Evolutionary conservation across 1,284 basidiomycete species (phyloP).

Genomic region (Violaceomyces palustris): DNA sequence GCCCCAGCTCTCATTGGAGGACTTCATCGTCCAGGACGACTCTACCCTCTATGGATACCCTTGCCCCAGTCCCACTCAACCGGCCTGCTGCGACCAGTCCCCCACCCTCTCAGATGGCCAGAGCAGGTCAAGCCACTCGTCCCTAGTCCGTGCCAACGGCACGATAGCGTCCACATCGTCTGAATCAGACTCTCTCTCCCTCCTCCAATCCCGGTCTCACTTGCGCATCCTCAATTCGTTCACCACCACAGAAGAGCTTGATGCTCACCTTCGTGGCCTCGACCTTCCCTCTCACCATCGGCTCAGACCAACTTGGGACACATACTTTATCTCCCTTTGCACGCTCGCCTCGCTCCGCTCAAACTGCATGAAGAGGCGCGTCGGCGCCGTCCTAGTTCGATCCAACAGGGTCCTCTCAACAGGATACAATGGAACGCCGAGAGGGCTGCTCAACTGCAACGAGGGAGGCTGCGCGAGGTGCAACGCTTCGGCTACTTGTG

Average conservation of each 20-base stretch:
- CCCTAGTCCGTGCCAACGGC: neutral
- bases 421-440: slow-evolving; percentile 96
- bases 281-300: slow-evolving; percentile 80
- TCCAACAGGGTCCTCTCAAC: slow-evolving; percentile 78
- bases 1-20: slow-evolving; percentile 19
- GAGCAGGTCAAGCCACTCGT: too few relatives aligned
- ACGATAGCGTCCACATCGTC: slow-evolving; percentile 9
- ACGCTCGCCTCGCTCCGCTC: slow-evolving; percentile 47
- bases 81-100: too few relatives aligned
- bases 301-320: slow-evolving; percentile 54
- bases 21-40: slow-evolving; percentile 47
- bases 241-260: slow-evolving; percentile 59
- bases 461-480: slow-evolving; percentile 50
- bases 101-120: too few relatives aligned
- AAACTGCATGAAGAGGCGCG: slow-evolving; percentile 81
- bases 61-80: too few relatives aligned
- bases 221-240: slow-evolving; percentile 72
- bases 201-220: slow-evolving; percentile 54
- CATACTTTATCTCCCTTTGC: slow-evolving; percentile 51
- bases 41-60: slow-evolving; percentile 17
- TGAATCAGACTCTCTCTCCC: slow-evolving; percentile 3
- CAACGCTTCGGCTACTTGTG: slow-evolving; percentile 52
- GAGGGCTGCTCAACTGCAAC: slow-evolving; percentile 62
- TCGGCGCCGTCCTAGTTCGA: slow-evolving; percentile 87
- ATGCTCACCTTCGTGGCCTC: slow-evolving; percentile 64